These are phyloP conservation scores for Leptographium lundbergii DNA, from an alignment of 2,329 filamentous ascomycete genomes.

Conservation along the genomic window DNA sequence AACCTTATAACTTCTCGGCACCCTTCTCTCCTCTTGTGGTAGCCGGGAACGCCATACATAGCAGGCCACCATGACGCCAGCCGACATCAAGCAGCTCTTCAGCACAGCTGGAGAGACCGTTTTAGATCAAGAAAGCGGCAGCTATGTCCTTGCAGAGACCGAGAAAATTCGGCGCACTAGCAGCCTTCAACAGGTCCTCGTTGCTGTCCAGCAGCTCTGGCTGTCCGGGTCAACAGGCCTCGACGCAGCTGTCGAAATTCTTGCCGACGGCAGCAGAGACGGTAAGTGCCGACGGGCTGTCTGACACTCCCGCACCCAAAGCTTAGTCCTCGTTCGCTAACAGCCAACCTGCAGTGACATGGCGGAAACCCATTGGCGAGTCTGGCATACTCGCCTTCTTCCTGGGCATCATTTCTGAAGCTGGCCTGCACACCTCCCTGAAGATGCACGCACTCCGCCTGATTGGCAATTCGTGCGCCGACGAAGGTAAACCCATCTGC, in stretches of 20 bases:
- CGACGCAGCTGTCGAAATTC: constrained; percentile 33
- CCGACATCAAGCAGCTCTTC: constrained; percentile 9
- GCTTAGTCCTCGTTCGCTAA: not conserved
- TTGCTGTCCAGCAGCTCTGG: constrained; percentile 26
- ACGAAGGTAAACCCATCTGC: constrained; percentile 29
- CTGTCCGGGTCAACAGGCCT: constrained; percentile 27
- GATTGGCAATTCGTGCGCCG: constrained; percentile 50
- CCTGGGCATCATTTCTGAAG: constrained; percentile 29
- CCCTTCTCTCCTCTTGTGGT: not conserved
- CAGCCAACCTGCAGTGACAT: constrained; percentile 28
- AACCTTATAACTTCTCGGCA: not conserved
- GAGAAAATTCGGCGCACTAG: constrained; percentile 9
- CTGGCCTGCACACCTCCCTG: constrained; percentile 28
- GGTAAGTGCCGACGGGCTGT: constrained; percentile 24
- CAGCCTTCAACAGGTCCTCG: constrained; percentile 25
- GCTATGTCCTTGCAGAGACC: not conserved
- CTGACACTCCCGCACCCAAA: not conserved
- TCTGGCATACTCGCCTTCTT: constrained; percentile 47
- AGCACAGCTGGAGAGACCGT: not conserved
- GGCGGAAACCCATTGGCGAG: constrained; percentile 43
- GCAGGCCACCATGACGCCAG: constrained; percentile 2
- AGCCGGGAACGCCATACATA: no score
- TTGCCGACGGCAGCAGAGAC: constrained; percentile 43
- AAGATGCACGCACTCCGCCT: constrained; percentile 43
- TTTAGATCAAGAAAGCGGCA: not conserved